phyloP scores from a whole-genome alignment of 768 basidiomycete species.

The Amanita rubescens region DNA sequence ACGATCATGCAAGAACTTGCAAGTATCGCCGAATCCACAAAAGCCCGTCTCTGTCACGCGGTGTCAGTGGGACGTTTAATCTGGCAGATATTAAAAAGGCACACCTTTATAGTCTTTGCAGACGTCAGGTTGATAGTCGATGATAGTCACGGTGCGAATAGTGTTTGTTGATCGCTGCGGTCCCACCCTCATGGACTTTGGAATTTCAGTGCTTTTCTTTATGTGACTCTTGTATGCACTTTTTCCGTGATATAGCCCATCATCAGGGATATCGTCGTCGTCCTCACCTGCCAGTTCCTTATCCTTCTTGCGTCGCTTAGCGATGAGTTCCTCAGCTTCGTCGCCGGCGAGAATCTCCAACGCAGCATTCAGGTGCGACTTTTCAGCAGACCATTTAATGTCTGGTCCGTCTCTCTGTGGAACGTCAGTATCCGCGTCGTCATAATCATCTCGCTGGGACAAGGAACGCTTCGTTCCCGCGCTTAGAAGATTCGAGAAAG shows the following conservation, averaged over 20 bases:
- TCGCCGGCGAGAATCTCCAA: slow-evolving; percentile 79
- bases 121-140: slow-evolving; percentile 98
- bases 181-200: slow-evolving; percentile 82
- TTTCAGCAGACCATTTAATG: slow-evolving; percentile 71
- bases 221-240: slow-evolving; percentile 75
- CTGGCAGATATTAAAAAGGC: slow-evolving; percentile 20
- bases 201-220: slow-evolving; percentile 75
- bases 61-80: not conserved
- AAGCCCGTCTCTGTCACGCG: slow-evolving; percentile 81
- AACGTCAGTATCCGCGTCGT: slow-evolving; percentile 29
- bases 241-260: slow-evolving; percentile 84
- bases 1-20: slow-evolving; percentile 98
- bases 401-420: slow-evolving; percentile 58
- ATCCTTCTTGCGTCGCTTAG: slow-evolving; percentile 58
- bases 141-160: slow-evolving; percentile 89
- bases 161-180: slow-evolving; percentile 74
- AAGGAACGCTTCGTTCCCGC: slow-evolving; percentile 41
- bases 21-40: slow-evolving; percentile 98
- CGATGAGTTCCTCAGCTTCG: slow-evolving; percentile 69
- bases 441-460: slow-evolving; percentile 59
- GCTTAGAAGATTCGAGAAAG: slow-evolving; percentile 58
- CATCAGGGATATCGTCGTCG: slow-evolving; percentile 61
- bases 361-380: slow-evolving; percentile 67
- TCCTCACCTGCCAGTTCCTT: slow-evolving; percentile 37
- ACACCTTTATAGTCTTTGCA: slow-evolving; percentile 99